A percentile compares a stretch with the other conserved stretches of the same genome.
Evolutionary conservation across 2,329 filamentous ascomycete species (phyloP).

Genomic region (Verticillium nubilum): DNA sequence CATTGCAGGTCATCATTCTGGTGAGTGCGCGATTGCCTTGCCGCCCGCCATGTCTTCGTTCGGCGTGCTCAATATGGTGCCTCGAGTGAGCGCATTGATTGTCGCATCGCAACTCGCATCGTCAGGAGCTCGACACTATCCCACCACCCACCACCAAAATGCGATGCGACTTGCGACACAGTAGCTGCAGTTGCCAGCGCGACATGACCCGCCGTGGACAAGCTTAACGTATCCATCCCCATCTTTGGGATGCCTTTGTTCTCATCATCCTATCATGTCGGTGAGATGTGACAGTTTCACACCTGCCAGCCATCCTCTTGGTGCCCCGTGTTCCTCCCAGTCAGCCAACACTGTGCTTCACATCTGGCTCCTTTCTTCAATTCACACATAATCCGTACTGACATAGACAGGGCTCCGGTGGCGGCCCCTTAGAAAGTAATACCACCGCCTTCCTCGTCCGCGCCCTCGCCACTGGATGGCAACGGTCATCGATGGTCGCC

Average conservation of each 20-base stretch:
- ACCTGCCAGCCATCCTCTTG: too few relatives aligned
- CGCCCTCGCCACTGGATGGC: conserved; percentile 73
- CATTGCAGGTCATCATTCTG: conserved; percentile 69
- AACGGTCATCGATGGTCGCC: conserved; percentile 76
- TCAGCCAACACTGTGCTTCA: not conserved
- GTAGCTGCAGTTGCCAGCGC: not conserved
- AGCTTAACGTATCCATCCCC: too few relatives aligned
- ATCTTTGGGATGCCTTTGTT: not conserved
- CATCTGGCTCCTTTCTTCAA: not conserved
- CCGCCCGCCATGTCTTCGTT: not conserved
- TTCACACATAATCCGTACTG: not conserved
- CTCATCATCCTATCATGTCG: not conserved
- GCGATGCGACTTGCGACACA: not conserved
- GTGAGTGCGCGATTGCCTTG: conserved; percentile 41
- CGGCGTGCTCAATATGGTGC: conserved; percentile 7
- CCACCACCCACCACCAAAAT: not conserved
- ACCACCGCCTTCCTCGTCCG: conserved; percentile 86
- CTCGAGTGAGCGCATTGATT: not conserved
- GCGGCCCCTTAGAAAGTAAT: conserved; percentile 85
- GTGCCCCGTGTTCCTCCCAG: too few relatives aligned
- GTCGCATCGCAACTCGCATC: not conserved
- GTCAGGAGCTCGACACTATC: too few relatives aligned
- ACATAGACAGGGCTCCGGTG: conserved; percentile 68
- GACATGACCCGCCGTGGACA: not conserved
- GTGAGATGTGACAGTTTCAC: too few relatives aligned